Evolutionary conservation across 1,284 basidiomycete genomes (phyloP).

Genomic region (Heterobasidion annosum): DNA sequence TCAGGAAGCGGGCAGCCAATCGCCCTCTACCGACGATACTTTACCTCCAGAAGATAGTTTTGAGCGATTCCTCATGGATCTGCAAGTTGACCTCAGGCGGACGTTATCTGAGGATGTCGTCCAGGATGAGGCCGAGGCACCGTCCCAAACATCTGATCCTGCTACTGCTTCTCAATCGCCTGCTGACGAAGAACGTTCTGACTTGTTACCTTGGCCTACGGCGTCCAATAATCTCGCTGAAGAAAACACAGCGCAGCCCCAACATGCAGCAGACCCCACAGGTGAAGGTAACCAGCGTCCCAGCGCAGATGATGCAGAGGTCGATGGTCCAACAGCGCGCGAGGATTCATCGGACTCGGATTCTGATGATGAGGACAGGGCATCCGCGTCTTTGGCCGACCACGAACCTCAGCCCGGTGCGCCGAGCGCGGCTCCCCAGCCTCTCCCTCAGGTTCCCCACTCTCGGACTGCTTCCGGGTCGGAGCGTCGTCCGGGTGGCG

Average conservation of each 20-base stretch:
- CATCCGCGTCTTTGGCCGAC: too few species aligned
- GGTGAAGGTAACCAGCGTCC: too few species aligned
- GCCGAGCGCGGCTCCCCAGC: too few species aligned
- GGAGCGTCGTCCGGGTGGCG: constrained; percentile 22
- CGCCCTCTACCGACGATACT: constrained; percentile 4
- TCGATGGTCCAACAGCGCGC: constrained; percentile 20
- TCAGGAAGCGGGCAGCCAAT: neutral
- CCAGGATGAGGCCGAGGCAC: neutral
- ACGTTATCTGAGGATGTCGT: constrained; percentile 33
- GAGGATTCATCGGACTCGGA: constrained; percentile 20
- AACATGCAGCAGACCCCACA: too few species aligned
- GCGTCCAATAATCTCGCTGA: neutral
- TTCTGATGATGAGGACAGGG: neutral
- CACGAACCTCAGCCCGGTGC: too few species aligned
- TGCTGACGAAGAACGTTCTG: neutral
- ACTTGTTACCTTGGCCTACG: neutral
- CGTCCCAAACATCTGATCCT: neutral
- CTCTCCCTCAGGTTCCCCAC: neutral
- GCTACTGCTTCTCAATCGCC: neutral
- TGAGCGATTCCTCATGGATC: constrained; percentile 65
- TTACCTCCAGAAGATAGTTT: constrained; percentile 63
- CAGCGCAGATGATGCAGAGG: neutral
- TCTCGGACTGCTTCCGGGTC: constrained; percentile 8
- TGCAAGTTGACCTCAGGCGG: constrained; percentile 58
- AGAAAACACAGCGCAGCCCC: neutral